Evolutionary conservation across 202 grass and related monocot species (phyloP).

Genomic region (Hordeum pubiflorum): DNA sequence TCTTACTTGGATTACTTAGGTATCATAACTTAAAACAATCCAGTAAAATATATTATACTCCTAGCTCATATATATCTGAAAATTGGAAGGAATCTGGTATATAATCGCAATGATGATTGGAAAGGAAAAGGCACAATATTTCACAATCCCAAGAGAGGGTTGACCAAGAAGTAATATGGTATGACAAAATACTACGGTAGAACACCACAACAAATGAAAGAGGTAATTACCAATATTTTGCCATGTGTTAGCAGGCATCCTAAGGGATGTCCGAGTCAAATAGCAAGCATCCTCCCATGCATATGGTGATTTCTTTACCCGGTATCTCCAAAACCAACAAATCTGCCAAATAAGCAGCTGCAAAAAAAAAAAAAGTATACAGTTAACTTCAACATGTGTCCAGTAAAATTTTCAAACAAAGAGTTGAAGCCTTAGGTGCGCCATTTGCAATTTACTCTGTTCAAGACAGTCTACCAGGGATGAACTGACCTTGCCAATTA

Average conservation of each 20-base stretch:
- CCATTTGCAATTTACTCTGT: constrained; percentile 1
- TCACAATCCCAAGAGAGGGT: neutral
- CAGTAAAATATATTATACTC: neutral
- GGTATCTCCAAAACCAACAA: constrained; percentile 90
- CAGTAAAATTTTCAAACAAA: neutral
- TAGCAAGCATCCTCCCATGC: constrained; percentile 92
- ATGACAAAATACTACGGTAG: neutral
- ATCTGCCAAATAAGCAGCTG: constrained; percentile 58
- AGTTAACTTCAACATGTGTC: constrained; percentile 20
- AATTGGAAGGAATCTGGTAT: neutral
- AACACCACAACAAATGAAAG: neutral
- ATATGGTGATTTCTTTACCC: constrained; percentile 72
- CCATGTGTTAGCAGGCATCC: constrained; percentile 54
- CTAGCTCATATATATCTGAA: neutral
- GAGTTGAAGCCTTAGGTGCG: neutral
- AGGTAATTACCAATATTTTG: constrained; percentile 68
- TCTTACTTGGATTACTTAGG: neutral
- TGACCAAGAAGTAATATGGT: neutral
- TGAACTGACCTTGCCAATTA: constrained; percentile 68
- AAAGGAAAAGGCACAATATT: neutral
- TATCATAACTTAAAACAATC: neutral
- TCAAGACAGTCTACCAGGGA: constrained; percentile 18
- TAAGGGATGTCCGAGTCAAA: constrained; percentile 69
- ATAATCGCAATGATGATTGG: neutral
- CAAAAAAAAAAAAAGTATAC: constrained; percentile 1